phyloP scores from a whole-genome alignment of 148 eudicot species.

The Heliamphora exappendiculata region DNA sequence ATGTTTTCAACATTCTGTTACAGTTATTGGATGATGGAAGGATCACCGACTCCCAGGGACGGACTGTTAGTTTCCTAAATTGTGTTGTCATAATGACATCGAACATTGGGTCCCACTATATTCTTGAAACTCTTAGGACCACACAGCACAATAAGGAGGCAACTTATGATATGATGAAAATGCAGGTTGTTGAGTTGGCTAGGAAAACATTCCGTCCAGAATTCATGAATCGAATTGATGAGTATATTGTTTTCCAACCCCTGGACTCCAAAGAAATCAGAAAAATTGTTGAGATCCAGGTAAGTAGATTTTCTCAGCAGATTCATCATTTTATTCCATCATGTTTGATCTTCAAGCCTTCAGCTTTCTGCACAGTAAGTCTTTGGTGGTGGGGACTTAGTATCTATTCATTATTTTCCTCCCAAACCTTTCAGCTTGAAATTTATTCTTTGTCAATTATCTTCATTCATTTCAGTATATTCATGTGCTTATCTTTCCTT shows the following conservation, averaged over 20 bases:
- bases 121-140: slow-evolving; percentile 20
- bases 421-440: neutral
- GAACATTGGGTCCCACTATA: slow-evolving; percentile 23
- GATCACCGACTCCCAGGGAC: slow-evolving; percentile 27
- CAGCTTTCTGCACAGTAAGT: neutral
- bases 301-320: slow-evolving; percentile 3
- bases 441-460: neutral
- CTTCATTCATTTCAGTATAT: neutral
- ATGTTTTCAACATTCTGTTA: slow-evolving; percentile 25
- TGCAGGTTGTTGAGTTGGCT: slow-evolving; percentile 24
- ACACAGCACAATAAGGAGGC: slow-evolving; percentile 14
- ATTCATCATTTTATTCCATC: neutral
- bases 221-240: slow-evolving; percentile 27
- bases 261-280: slow-evolving; percentile 19
- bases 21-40: slow-evolving; percentile 31
- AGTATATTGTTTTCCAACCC: slow-evolving; percentile 28
- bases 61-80: slow-evolving; percentile 23
- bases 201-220: slow-evolving; percentile 29
- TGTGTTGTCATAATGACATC: slow-evolving; percentile 31
- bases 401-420: neutral
- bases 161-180: slow-evolving; percentile 24
- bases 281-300: slow-evolving; percentile 30
- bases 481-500: no score
- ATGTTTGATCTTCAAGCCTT: neutral
- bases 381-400: no score